These are phyloP conservation scores for Lecanicillium sp. DNA, from an alignment of 2,329 filamentous ascomycete genomes.

Conservation along the genomic window DNA sequence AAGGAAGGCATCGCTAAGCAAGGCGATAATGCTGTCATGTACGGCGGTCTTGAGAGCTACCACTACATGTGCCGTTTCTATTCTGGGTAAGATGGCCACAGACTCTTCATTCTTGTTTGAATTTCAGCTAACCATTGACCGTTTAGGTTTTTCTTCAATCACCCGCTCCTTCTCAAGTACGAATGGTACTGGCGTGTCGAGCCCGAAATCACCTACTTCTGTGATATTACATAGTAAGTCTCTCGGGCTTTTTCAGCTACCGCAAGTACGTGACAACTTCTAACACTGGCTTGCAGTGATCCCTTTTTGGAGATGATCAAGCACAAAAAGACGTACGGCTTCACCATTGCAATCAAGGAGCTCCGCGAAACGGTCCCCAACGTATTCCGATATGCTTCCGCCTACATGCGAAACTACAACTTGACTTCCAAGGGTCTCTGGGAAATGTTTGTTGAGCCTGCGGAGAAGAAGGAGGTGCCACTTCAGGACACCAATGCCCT, in stretches of 20 bases:
- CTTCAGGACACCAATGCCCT: slow-evolving; percentile 50
- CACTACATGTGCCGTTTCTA: slow-evolving; percentile 99
- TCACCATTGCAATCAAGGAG: slow-evolving; percentile 98
- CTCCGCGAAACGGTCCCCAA: slow-evolving; percentile 96
- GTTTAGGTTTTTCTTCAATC: slow-evolving; percentile 85
- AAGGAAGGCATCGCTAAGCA: slow-evolving; percentile 96
- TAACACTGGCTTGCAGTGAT: slow-evolving; percentile 47
- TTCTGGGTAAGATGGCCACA: slow-evolving; percentile 61
- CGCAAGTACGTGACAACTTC: slow-evolving; percentile 6
- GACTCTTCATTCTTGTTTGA: background rate
- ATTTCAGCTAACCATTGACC: background rate
- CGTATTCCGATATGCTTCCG: slow-evolving; percentile 97
- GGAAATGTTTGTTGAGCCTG: slow-evolving; percentile 94
- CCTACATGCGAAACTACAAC: slow-evolving; percentile 90
- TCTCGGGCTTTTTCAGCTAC: background rate
- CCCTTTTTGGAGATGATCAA: slow-evolving; percentile 94
- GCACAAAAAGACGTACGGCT: slow-evolving; percentile 94
- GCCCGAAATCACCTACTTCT: slow-evolving; percentile 99
- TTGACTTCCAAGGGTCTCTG: slow-evolving; percentile 85
- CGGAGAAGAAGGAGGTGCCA: slow-evolving; percentile 51
- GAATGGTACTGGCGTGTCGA: slow-evolving; percentile 99
- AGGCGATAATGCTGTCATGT: slow-evolving; percentile 97
- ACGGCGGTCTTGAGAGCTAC: slow-evolving; percentile 96
- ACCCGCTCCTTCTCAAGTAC: slow-evolving; percentile 89
- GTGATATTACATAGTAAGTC: slow-evolving; percentile 90